phyloP scores from a whole-genome alignment of 169 alveolate species.

The Eimeria mitis region DNA sequence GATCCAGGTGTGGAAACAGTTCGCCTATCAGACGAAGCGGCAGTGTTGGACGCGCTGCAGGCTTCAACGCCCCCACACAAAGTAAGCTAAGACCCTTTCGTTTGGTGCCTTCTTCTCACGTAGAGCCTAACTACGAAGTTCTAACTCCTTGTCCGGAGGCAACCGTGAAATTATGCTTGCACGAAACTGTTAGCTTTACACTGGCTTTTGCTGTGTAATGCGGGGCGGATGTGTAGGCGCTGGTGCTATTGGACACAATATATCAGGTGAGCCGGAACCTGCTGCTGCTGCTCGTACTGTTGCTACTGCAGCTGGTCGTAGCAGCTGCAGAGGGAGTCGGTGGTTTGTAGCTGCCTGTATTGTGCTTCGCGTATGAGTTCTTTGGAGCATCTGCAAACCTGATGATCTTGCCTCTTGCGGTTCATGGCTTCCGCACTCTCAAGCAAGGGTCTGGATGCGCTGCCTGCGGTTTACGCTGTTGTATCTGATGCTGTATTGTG shows the following conservation, averaged over 20 bases:
- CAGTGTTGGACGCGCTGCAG: slow-evolving; percentile 46
- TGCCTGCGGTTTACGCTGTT: neutral
- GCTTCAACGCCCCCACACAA: neutral
- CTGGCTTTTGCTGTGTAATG: neutral
- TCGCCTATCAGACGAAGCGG: slow-evolving; percentile 46
- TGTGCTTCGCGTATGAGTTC: neutral
- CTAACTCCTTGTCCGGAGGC: neutral
- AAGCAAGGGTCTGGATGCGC: neutral
- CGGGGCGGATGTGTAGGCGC: slow-evolving; percentile 30
- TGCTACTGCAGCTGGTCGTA: neutral
- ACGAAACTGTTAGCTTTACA: neutral
- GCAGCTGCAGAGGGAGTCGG: neutral
- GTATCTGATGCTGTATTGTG: neutral
- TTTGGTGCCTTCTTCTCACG: neutral
- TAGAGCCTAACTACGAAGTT: neutral
- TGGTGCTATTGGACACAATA: slow-evolving; percentile 41
- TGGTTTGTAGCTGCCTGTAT: neutral
- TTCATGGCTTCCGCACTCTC: neutral
- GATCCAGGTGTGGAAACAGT: slow-evolving; percentile 49
- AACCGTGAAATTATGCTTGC: neutral
- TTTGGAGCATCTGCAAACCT: neutral
- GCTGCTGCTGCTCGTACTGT: neutral
- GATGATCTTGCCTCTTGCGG: neutral
- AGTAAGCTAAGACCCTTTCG: neutral
- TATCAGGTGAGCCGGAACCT: slow-evolving; percentile 36